phyloP scores from a whole-genome alignment of 257 asterid species.

The Leptodermis oblonga region DNA sequence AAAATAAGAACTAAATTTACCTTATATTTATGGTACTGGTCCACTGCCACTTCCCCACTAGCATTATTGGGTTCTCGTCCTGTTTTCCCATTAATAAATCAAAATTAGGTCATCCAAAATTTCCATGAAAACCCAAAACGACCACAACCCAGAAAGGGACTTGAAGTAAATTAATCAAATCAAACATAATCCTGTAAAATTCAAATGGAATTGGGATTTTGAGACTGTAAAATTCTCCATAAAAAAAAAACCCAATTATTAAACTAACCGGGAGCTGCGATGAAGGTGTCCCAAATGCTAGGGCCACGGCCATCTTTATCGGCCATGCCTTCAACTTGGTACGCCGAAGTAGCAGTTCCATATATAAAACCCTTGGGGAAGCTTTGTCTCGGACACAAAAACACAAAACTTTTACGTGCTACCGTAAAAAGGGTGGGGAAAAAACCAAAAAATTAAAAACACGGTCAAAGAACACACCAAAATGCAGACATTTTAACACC shows the following conservation, averaged over 20 bases:
- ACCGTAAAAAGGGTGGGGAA: no score
- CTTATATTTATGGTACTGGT: slow-evolving; percentile 84
- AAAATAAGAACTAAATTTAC: slow-evolving; percentile 21
- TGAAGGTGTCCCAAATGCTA: slow-evolving; percentile 90
- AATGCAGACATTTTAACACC: no score
- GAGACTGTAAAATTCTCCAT: background rate
- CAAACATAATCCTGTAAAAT: no score
- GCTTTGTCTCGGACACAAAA: slow-evolving; percentile 30
- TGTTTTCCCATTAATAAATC: slow-evolving; percentile 17
- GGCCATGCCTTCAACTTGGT: slow-evolving; percentile 96
- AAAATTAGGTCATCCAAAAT: background rate
- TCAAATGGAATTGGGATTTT: background rate
- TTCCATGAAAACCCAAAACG: background rate
- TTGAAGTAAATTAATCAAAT: no score
- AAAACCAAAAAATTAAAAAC: no score
- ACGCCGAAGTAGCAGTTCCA: slow-evolving; percentile 93
- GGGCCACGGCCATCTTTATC: slow-evolving; percentile 84
- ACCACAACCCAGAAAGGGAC: no score
- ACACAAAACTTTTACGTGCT: no score
- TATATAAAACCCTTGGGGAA: slow-evolving; percentile 69
- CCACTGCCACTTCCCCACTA: slow-evolving; percentile 74
- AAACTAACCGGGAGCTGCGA: slow-evolving; percentile 64
- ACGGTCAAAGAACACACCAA: no score
- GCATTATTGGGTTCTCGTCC: slow-evolving; percentile 90
- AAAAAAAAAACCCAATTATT: no score